Percentiles rank a stretch among this genome's conserved stretches.
phyloP scores from a whole-genome alignment of 2,329 filamentous ascomycete species.

The Beauveria bassiana region DNA sequence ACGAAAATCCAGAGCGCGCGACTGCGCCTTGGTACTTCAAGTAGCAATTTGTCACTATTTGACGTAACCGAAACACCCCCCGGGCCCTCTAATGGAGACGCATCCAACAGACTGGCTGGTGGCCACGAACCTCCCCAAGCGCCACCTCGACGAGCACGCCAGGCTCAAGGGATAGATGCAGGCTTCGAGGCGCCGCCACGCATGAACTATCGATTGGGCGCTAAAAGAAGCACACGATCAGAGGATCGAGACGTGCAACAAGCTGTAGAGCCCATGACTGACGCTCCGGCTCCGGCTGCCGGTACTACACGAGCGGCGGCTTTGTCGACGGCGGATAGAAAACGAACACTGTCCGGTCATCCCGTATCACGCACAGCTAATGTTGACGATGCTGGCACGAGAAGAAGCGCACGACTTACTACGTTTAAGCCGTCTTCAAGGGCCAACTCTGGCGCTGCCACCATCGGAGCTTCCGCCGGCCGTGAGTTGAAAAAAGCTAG shows the following conservation, averaged over 20 bases:
- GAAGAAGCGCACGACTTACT: conserved; percentile 65
- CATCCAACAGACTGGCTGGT: conserved; percentile 17
- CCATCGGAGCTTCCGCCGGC: conserved; percentile 49
- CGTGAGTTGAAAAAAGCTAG: conserved; percentile 79
- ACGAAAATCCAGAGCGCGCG: conserved; percentile 46
- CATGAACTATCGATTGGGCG: conserved; percentile 49
- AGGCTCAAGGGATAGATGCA: conserved; percentile 43
- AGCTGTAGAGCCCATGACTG: conserved; percentile 31
- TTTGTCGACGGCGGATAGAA: conserved; percentile 55
- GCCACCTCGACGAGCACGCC: conserved; percentile 45
- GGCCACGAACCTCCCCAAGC: conserved; percentile 43
- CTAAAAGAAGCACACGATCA: conserved; percentile 32
- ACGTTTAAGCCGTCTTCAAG: conserved; percentile 64
- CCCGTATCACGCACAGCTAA: conserved; percentile 46
- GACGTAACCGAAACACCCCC: conserved; percentile 58
- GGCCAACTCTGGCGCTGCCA: conserved; percentile 48
- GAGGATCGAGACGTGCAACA: conserved; percentile 29
- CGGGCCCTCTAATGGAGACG: conserved; percentile 16
- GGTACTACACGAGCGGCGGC: conserved; percentile 31
- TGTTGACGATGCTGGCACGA: conserved; percentile 50
- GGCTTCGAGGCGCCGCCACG: conserved; percentile 54
- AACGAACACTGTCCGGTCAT: conserved; percentile 88
- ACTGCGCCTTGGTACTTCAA: conserved; percentile 34
- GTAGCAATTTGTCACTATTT: conserved; percentile 30
- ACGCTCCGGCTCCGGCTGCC: conserved; percentile 29